phyloP scores from a whole-genome alignment of 805 yeast species.

The Citeromyces nyonsensis region DNA sequence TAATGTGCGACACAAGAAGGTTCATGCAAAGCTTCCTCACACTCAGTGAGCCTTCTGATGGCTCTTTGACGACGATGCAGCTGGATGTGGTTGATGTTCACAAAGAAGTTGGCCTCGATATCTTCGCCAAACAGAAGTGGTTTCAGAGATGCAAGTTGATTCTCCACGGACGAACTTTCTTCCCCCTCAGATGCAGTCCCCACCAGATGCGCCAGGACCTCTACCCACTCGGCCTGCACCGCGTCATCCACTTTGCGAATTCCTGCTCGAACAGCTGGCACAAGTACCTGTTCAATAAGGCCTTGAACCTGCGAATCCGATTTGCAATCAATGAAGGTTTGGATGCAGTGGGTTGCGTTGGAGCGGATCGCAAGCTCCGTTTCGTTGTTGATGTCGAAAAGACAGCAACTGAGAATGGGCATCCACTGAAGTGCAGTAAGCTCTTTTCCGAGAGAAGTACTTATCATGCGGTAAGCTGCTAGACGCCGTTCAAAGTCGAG shows the following conservation, averaged over 20 bases:
- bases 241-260: constrained; percentile 41
- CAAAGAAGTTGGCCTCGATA: constrained; percentile 72
- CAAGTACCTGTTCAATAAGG: constrained; percentile 20
- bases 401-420: constrained; percentile 54
- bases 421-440: constrained; percentile 54
- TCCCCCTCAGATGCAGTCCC: constrained; percentile 15
- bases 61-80: constrained; percentile 79
- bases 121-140: constrained; percentile 48
- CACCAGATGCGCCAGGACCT: constrained; percentile 50
- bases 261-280: constrained; percentile 58
- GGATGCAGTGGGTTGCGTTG: constrained; percentile 52
- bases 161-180: not conserved
- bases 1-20: constrained; percentile 53
- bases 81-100: constrained; percentile 72
- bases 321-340: constrained; percentile 46
- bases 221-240: constrained; percentile 58
- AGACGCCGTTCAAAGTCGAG: constrained; percentile 70
- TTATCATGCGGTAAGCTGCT: constrained; percentile 47
- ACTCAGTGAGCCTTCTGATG: constrained; percentile 38
- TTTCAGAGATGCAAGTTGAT: constrained; percentile 27
- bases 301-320: constrained; percentile 14
- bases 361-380: constrained; percentile 71
- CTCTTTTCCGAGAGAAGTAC: constrained; percentile 29
- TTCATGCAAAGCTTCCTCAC: constrained; percentile 13
- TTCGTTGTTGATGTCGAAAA: constrained; percentile 62